A percentile compares a stretch with the other conserved stretches of the same genome.
These are phyloP conservation scores for Fusarium pilosicola DNA, from an alignment of 2,329 filamentous ascomycete species.

Conservation along the genomic window DNA sequence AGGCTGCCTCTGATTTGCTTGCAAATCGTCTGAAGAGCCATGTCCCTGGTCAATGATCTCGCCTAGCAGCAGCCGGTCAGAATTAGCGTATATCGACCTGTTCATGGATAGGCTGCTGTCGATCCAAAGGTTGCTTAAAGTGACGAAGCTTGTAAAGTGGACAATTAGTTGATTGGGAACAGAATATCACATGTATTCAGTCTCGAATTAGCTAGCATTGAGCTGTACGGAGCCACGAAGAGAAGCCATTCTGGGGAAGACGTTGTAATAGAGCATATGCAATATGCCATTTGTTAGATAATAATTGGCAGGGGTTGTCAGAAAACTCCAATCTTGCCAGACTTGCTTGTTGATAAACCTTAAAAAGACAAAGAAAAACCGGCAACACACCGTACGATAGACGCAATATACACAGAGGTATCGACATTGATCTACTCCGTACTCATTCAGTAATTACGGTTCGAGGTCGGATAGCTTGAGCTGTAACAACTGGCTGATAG, in stretches of 20 bases:
- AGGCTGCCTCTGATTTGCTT: constrained; percentile 28
- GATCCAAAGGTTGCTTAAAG: constrained; percentile 5
- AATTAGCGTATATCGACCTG: constrained; percentile 15
- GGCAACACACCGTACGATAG: neutral
- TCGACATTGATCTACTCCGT: neutral
- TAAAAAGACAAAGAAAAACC: neutral
- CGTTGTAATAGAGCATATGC: neutral
- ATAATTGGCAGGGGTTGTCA: neutral
- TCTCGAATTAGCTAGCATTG: neutral
- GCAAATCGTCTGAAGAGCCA: neutral
- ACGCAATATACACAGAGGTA: neutral
- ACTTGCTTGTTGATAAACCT: neutral
- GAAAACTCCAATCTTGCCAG: neutral
- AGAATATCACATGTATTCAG: neutral
- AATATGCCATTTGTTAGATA: neutral
- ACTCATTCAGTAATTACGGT: neutral
- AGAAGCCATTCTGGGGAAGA: neutral
- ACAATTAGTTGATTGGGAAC: neutral
- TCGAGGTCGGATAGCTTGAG: neutral
- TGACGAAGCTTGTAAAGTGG: constrained; percentile 25
- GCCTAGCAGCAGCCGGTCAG: constrained; percentile 20
- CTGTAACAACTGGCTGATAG: neutral
- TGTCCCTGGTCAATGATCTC: constrained; percentile 34
- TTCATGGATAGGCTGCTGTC: neutral
- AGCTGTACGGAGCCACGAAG: neutral